Evolutionary conservation across 2,329 filamentous ascomycete species (phyloP), one percentile per base, ranked within the genome.

Genomic region (Coniochaeta hoffmannii): DNA sequence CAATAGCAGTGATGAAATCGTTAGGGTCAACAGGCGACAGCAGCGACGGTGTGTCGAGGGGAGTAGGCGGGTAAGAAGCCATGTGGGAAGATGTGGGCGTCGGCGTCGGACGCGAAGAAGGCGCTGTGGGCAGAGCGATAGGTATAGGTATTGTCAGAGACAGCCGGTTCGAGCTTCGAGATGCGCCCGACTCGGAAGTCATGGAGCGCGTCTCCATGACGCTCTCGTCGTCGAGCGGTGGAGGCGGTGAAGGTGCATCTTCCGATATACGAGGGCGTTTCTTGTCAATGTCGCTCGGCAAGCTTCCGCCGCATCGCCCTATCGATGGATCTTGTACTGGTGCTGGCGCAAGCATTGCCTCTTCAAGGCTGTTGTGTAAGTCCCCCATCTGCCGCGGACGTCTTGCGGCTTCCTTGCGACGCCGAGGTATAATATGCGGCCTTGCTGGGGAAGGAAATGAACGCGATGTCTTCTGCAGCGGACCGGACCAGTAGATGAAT

Each of bases 1-100:
- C 94, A 64, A 99, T 88, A 56, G 92, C 88, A 58, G 90, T 92
- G 61, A 99, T 85, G 64, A 97, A 89, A 53, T 86, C 78, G 64
- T 79, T 81, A 53, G 82, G 75, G 58, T 86, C 83, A 35, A 74
- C 71, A 1, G 79, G 79, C 1, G 75, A 75, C 38, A 69, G 64
- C 28, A 75, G 55, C 8, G 63, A 67, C 1, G 76, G 71, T 2
- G 71, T 71, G 50, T 81, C 75, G 41, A 71, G 63, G 2, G 81
- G 79, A 1, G 81, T 82, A 11, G 76, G 73, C 2, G 81, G 80
- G 26, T 76, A 70, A 0, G 78, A 78, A 1, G 61, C 54, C 14
- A 60, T 55, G 1, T 73, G 65, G 1, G 76, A 69, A 1, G 77
- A 74, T 22, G 72, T 70, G 1, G 80, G 79, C 7, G 75, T 46